A percentile compares a stretch with the other conserved stretches of the same genome.
Evolutionary conservation across 768 basidiomycete genomes (phyloP).

Genomic region (Chlorophyllum brunneum): DNA sequence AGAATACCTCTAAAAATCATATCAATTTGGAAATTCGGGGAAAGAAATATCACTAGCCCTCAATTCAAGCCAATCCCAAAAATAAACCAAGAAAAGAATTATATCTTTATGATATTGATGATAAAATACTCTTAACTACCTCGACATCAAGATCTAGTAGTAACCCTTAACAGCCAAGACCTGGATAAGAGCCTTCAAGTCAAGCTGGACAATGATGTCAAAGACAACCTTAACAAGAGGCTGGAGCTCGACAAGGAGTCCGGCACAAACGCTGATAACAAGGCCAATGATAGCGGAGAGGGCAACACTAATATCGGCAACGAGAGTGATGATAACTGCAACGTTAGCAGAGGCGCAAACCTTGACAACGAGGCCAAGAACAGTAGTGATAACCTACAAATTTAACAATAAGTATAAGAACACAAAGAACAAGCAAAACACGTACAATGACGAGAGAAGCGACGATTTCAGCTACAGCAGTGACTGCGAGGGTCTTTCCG

Average conservation of each 20-base stretch:
- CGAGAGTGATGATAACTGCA: constrained; percentile 11
- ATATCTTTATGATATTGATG: not conserved
- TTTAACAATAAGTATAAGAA: not conserved
- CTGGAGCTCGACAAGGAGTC: not conserved
- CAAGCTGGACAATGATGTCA: not conserved
- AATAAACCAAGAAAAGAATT: not conserved
- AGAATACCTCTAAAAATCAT: too few species aligned
- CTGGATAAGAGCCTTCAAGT: constrained; percentile 1
- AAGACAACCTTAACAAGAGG: not conserved
- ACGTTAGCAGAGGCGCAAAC: constrained; percentile 7
- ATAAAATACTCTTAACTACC: not conserved
- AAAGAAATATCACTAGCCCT: too few species aligned
- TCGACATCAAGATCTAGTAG: not conserved
- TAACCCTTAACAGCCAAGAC: not conserved
- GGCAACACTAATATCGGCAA: constrained; percentile 9
- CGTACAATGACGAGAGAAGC: constrained; percentile 12
- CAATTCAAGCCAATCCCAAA: too few species aligned
- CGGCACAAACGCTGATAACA: not conserved
- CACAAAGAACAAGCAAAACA: constrained; percentile 5
- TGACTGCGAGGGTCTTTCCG: constrained; percentile 15
- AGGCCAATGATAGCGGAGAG: constrained; percentile 12
- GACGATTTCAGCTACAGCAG: constrained; percentile 13
- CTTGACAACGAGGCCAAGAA: constrained; percentile 2
- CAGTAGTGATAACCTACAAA: not conserved
- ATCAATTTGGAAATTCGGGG: too few species aligned